Conservation (phyloP, 352 stramenopile species). For the Globisporangium radiosum region DNA sequence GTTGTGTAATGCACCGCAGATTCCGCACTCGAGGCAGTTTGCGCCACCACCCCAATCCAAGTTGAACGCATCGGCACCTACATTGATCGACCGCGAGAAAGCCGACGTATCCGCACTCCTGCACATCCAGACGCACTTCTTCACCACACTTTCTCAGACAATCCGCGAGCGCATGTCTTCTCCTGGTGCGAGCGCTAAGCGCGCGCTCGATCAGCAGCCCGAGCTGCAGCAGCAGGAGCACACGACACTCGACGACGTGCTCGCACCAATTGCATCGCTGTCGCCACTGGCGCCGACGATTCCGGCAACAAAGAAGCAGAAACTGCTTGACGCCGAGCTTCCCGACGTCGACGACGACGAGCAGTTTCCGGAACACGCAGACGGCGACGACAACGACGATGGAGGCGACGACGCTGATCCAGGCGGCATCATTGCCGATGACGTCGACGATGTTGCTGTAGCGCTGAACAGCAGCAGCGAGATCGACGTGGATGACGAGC, state of each 20-base stretch:
- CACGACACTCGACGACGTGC: slow-evolving; percentile 64
- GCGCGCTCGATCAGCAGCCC: not conserved
- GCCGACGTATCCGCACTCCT: no score
- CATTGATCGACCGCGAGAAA: no score
- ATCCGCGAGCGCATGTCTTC: no score
- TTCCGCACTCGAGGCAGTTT: no score
- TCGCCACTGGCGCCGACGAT: slow-evolving; percentile 16
- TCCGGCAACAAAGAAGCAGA: slow-evolving; percentile 28
- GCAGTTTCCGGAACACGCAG: slow-evolving; percentile 22
- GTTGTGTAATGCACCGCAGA: no score
- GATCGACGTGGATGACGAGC: slow-evolving; percentile 1
- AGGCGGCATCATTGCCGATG: slow-evolving; percentile 10
- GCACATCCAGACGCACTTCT: no score
- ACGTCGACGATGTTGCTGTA: slow-evolving; percentile 4
- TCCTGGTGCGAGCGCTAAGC: no score
- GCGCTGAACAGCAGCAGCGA: not conserved
- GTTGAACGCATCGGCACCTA: no score
- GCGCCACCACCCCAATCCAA: no score
- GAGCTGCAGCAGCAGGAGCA: slow-evolving; percentile 21
- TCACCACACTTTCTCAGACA: no score
- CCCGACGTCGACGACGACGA: slow-evolving; percentile 45
- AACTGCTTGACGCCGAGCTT: slow-evolving; percentile 33
- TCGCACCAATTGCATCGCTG: slow-evolving; percentile 16
- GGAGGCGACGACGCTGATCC: slow-evolving; percentile 7
- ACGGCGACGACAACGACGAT: slow-evolving; percentile 12